Base-by-base conservation (phyloP, 371 early-diverging fungal species). In the Actinomucor elegans region DNA sequence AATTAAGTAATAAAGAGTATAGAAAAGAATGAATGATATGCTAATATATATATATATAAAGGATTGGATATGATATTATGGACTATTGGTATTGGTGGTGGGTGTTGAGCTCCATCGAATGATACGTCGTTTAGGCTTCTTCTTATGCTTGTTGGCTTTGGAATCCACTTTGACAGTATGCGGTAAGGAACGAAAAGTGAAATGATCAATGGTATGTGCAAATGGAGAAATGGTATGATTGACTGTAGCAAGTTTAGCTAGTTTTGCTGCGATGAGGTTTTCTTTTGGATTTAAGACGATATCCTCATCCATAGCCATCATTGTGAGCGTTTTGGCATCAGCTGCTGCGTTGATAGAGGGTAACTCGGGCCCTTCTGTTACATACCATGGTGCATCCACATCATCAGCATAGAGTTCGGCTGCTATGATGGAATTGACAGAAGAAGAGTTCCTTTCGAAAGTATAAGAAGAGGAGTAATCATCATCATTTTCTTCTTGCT, bases 221-320 rank as follows among this genome's bases (percentile, higher is more conserved):
- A 87, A 87, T 0, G 95, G 94, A 6, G 91, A 90, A 23, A 96
- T 83, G 15, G 96, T 93, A 61, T 91, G 92, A 61, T 95, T 85
- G 52, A 86, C 80, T 49, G 75, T 79, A 72, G 92, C 83, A 44
- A 96, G 66, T 40, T 89, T 87, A 0, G 95, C 94, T 26, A 96
- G 78, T 63, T 96, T 92, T 7, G 94, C 94, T 9, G 96, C 91
- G 8, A 90, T 81, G 5, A 85, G 79, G 56, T 92, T 91, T 52
- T 91, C 90, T 18, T 79, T 61, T 1, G 90, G 87, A 24, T 86
- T 70, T 14, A 86, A 57, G 12, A 86, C 64, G 7, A 80, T 70
- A 20, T 81, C 82, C 31, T 73, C 74, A 26, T 76, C 79, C 48
- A 67, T 63, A 18, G 69, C 51, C 47, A 67, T 42, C 45, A 51